Percentiles rank a stretch among this genome's conserved stretches.
These are phyloP conservation scores for Neodidymelliopsis sp. DNA, from an alignment of 2,329 filamentous ascomycete species.

Conservation along the genomic window DNA sequence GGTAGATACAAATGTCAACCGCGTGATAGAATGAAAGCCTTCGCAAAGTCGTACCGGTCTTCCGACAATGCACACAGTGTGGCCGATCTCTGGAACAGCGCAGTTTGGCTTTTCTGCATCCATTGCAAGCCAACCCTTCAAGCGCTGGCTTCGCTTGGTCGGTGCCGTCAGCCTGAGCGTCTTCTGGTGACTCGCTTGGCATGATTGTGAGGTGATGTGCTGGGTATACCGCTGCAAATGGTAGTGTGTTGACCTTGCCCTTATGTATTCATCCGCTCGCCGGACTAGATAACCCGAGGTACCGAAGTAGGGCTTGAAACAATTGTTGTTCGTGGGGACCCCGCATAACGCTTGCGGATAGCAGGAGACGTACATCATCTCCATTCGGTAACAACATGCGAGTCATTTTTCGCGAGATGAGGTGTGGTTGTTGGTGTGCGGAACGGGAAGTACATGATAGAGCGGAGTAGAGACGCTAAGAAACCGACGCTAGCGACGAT, in stretches of 20 bases:
- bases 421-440: neutral
- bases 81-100: constrained; percentile 28
- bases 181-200: constrained; percentile 18
- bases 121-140: constrained; percentile 26
- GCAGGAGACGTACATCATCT: neutral
- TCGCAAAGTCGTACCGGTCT: no score
- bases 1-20: neutral
- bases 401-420: neutral
- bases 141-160: constrained; percentile 9
- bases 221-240: neutral
- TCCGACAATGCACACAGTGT: constrained; percentile 25
- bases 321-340: neutral
- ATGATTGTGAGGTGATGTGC: constrained; percentile 1
- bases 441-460: no score
- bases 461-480: neutral
- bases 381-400: neutral
- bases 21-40: neutral
- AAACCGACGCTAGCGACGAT: neutral
- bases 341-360: constrained; percentile 8
- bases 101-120: constrained; percentile 26
- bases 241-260: neutral
- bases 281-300: constrained; percentile 14
- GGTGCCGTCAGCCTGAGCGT: neutral
- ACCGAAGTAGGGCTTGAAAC: neutral
- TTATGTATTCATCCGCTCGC: constrained; percentile 19